Conservation (phyloP, 1,139 yeast species). For the Blastobotrys ciferrii region DNA sequence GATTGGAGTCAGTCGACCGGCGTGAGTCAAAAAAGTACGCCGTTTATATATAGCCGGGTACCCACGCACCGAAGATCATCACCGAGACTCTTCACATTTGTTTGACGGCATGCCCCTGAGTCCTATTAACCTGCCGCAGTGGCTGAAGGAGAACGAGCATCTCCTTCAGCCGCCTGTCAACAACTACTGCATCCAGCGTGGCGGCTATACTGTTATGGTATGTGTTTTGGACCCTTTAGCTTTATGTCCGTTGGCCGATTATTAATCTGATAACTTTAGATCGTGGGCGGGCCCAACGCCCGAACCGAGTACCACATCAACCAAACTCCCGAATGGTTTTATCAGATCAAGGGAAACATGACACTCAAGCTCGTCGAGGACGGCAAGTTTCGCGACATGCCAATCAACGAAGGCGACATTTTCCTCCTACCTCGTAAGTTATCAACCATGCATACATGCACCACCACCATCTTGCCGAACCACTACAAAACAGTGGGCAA, state of each 20-base stretch:
- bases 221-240: slow-evolving; percentile 9
- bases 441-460: too few species aligned
- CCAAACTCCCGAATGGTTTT: slow-evolving; percentile 92
- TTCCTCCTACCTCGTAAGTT: slow-evolving; percentile 62
- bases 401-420: slow-evolving; percentile 82
- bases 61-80: background rate
- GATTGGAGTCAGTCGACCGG: background rate
- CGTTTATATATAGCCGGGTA: too few species aligned
- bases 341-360: slow-evolving; percentile 85
- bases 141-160: slow-evolving; percentile 76
- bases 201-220: slow-evolving; percentile 90
- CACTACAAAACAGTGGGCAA: too few species aligned
- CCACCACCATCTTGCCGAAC: too few species aligned
- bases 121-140: slow-evolving; percentile 74
- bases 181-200: slow-evolving; percentile 84
- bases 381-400: slow-evolving; percentile 70
- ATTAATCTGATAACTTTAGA: slow-evolving; percentile 26
- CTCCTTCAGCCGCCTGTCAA: slow-evolving; percentile 88
- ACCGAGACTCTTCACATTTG: background rate
- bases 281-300: slow-evolving; percentile 93
- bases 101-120: slow-evolving; percentile 50
- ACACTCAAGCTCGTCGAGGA: slow-evolving; percentile 80
- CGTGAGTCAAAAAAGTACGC: background rate
- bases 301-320: slow-evolving; percentile 91
- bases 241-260: background rate